Base-by-base conservation (phyloP, 2,329 filamentous ascomycete species). In the Dothiorella sarmentorum region DNA sequence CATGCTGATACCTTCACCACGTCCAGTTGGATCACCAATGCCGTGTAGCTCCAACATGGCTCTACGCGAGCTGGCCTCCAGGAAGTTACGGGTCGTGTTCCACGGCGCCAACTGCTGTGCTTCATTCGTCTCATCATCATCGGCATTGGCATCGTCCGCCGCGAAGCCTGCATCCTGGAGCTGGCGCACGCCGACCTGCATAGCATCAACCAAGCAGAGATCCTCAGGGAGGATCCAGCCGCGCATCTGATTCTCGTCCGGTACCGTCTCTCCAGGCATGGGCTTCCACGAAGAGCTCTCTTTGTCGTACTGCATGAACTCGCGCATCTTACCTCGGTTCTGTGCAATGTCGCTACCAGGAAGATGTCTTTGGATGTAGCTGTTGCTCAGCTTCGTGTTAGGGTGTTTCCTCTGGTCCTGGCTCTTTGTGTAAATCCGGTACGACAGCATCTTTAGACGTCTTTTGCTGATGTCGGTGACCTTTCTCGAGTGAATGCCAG, bases 381-480 rank as follows among this genome's bases (percentile, higher is more conserved):
- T 73, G 58, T 81, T 89, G 2, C 92, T 97, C 35, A 99, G 89
- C 66, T 93, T 90, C 29, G 40, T 24, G 11, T 33, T 52, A n/a
- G 84, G 85, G 15, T 96, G 84, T 20, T 86, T 86, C 43, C 85
- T 82, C 61, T 86, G 79, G 24, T 87, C 83, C 17, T 84, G 79
- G 66, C 87, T 91, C 66, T 90, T 89, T 62, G 87, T 84, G 67
- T 96, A 90, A 71, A 96, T 86, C 52, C 94, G 89, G 72, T 91
- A 97, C 0, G 91, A 89, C 37, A 99, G 86, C 87, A 97, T 97
- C 78, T 94, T 96, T 73, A 99, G 86, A 33, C 94, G 86, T 73
- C 94, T 96, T 78, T 99, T 99, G 33, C 90, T 88, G n/a, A 93
- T 91, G 59, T 95, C 96, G 0, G 94, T 99, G 27, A 97, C 93